Conservation (phyloP, 225 moss, liverwort and hornwort genomes). For the Polytrichum commune region DNA sequence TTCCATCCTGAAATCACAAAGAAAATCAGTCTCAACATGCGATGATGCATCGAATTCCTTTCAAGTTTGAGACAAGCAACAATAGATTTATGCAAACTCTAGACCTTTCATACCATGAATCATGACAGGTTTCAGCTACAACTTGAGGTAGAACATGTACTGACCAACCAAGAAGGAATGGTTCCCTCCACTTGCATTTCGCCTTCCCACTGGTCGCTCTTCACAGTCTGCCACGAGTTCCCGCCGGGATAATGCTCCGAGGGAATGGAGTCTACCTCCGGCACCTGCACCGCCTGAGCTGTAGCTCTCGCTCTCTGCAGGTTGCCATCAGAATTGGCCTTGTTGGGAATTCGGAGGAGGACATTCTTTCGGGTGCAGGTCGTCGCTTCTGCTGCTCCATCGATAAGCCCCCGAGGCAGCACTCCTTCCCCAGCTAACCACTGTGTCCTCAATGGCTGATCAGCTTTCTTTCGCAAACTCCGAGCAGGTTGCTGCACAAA, state of each 20-base stretch:
- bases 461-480: not conserved
- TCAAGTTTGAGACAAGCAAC: too few species aligned
- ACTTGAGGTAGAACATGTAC: not conserved
- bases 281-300: constrained; percentile 1
- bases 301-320: constrained; percentile 13
- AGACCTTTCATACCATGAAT: too few species aligned
- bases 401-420: not conserved
- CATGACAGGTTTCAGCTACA: too few species aligned
- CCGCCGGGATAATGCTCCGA: constrained; percentile 16
- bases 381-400: not conserved
- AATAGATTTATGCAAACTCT: too few species aligned
- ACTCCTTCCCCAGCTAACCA: constrained; percentile 1
- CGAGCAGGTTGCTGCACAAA: too few species aligned
- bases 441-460: not conserved
- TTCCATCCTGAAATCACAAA: constrained; percentile 18
- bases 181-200: constrained; percentile 28
- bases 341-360: not conserved
- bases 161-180: constrained; percentile 34
- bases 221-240: constrained; percentile 33
- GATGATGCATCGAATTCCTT: too few species aligned
- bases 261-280: constrained; percentile 2
- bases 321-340: constrained; percentile 1
- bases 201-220: constrained; percentile 26
- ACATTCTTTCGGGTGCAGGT: not conserved
- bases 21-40: not conserved